phyloP scores from a whole-genome alignment of 441 rosid genomes.

The Rhodomyrtus psidioides region DNA sequence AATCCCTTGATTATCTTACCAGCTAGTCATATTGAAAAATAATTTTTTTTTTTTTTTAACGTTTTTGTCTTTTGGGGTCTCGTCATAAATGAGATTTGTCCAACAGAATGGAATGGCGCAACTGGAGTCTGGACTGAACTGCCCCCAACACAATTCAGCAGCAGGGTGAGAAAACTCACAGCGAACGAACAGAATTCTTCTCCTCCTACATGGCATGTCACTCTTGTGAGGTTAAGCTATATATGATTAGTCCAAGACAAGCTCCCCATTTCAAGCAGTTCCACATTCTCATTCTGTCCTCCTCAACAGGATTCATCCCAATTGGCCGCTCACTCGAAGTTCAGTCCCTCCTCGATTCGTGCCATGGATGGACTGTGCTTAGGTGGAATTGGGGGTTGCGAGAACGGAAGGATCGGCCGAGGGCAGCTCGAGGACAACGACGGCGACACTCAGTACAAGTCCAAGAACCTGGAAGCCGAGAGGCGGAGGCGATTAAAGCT shows the following conservation, averaged over 20 bases:
- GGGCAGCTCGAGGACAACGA: slow-evolving; percentile 15
- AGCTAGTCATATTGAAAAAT: not conserved
- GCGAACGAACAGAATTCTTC: slow-evolving; percentile 5
- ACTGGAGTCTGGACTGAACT: not conserved
- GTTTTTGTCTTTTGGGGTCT: not conserved
- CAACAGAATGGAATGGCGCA: not conserved
- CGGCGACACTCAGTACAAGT: slow-evolving; percentile 30
- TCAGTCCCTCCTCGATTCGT: slow-evolving; percentile 13
- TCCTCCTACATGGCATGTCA: not conserved
- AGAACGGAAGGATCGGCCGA: slow-evolving; percentile 18
- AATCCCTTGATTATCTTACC: not conserved
- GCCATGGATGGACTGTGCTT: slow-evolving; percentile 10
- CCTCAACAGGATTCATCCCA: not conserved
- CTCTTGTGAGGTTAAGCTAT: slow-evolving; percentile 15
- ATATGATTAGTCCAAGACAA: slow-evolving; percentile 1
- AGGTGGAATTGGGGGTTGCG: not conserved
- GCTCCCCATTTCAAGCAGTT: not conserved
- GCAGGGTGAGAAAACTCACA: slow-evolving; percentile 18
- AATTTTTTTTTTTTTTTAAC: no score
- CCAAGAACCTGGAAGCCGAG: slow-evolving; percentile 76
- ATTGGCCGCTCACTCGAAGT: not conserved
- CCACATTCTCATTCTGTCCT: not conserved
- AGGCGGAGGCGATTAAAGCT: slow-evolving; percentile 72
- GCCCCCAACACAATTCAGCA: slow-evolving; percentile 3
- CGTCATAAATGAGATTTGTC: not conserved